Base-by-base conservation (phyloP, 768 basidiomycete species). In the Nevesoporus exiguus region DNA sequence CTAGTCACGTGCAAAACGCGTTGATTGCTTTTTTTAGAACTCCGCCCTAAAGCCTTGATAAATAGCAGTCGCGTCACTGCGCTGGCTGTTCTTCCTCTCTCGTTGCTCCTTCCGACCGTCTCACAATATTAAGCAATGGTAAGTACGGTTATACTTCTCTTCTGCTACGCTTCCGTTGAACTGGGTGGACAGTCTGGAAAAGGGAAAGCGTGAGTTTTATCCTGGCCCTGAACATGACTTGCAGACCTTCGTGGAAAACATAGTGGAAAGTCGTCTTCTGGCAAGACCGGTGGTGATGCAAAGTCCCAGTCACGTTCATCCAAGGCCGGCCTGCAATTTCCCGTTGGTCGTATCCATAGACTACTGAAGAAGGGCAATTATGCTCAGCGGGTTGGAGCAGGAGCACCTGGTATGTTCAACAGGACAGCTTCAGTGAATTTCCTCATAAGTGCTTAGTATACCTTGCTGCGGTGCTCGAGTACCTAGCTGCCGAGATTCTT, bases 381-480 rank as follows among this genome's bases (percentile, higher is more conserved):
- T 63, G 84, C 81, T 6, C 81, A 83, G 67, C 82, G 86, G 65
- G 77, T 90, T 55, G 85, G 83, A 66, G 78, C 81, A 48, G 83
- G 80, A 66, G 84, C 87, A 24, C 83, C 88, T 56, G 82, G 84
- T 84, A 61, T 34, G 76, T 72, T 30, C 7, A 25, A 25, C 39
- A 31, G 34, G 5, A 5, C 1, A 11, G 7, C 22, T 44, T 33
- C 15, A 22, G 17, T 24, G 24, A 22, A 29, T 24, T 15, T n/a
- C 17, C 51, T 57, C 6, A 67, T 31, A 7, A 17, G 7, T 27
- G 1, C 15, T 19, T 52, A 86, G 91, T 91, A 47, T 92, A 90
- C 72, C 81, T 91, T 54, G 85, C 90, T 54, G 88, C 88, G 48
- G 90, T 93, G 51, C 79, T 93, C 25, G 92, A 93, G 71, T 93